A percentile compares a stretch with the other conserved stretches of the same genome.
These are phyloP conservation scores for Venturia pyrina DNA, from an alignment of 2,329 filamentous ascomycete species.

Conservation along the genomic window DNA sequence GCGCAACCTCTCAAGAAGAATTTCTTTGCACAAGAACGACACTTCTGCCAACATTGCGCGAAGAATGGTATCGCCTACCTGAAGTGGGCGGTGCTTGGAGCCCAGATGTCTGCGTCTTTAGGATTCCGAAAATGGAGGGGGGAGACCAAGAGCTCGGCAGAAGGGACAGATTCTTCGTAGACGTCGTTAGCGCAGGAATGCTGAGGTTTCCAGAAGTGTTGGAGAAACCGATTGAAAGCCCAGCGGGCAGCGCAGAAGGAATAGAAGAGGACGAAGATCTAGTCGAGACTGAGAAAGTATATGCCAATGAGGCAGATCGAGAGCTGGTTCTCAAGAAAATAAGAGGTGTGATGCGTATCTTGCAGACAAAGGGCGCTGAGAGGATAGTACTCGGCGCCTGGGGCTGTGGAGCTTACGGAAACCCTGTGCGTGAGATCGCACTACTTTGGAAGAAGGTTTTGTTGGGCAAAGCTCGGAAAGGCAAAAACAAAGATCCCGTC, in stretches of 20 bases:
- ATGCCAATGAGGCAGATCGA: conserved; percentile 38
- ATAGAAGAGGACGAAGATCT: conserved; percentile 14
- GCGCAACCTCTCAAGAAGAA: conserved; percentile 52
- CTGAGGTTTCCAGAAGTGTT: conserved; percentile 46
- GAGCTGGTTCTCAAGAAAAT: conserved; percentile 47
- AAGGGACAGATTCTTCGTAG: conserved; percentile 47
- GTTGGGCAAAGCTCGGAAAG: conserved; percentile 17
- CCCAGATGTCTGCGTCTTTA: conserved; percentile 50
- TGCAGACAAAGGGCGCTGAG: conserved; percentile 33
- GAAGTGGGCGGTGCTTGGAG: conserved; percentile 48
- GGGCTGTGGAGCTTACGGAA: conserved; percentile 56
- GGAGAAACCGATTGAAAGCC: conserved; percentile 18
- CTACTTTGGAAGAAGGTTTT: conserved; percentile 42
- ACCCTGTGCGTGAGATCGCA: conserved; percentile 50
- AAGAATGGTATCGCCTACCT: conserved; percentile 50
- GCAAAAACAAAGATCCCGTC: conserved; percentile 11
- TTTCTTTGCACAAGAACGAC: conserved; percentile 52
- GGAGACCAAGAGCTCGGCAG: conserved; percentile 32
- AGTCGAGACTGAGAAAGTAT: conserved; percentile 25
- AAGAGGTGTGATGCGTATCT: conserved; percentile 45
- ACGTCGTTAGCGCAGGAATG: conserved; percentile 50
- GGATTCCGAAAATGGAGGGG: conserved; percentile 29
- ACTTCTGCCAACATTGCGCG: conserved; percentile 46
- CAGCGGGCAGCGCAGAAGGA: neutral
- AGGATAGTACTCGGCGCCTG: conserved; percentile 52